A percentile compares a stretch with the other conserved stretches of the same genome.
These are phyloP conservation scores for Talaromyces adpressus DNA, from an alignment of 495 filamentous ascomycete genomes.

Conservation along the genomic window DNA sequence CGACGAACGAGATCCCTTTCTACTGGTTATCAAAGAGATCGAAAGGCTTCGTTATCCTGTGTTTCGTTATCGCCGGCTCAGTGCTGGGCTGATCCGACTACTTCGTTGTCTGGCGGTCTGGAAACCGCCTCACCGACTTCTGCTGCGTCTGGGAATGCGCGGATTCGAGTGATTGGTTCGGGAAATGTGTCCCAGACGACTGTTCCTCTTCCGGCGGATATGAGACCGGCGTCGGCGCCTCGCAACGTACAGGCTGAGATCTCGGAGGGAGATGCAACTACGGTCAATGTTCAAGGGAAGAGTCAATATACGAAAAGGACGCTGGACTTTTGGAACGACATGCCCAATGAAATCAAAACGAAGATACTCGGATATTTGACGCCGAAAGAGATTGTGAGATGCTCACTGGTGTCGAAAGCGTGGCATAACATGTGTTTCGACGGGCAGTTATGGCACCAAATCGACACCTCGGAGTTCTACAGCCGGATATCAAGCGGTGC, in stretches of 20 bases:
- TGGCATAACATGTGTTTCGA: conserved; percentile 90
- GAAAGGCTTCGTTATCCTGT: conserved; percentile 77
- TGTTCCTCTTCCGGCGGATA: conserved; percentile 58
- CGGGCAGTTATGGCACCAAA: conserved; percentile 81
- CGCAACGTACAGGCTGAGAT: conserved; percentile 18
- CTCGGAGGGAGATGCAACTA: conserved; percentile 27
- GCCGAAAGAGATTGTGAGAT: conserved; percentile 77
- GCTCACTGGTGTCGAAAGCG: conserved; percentile 68
- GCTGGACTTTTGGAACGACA: conserved; percentile 70
- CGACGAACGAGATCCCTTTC: conserved; percentile 53
- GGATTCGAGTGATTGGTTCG: conserved; percentile 43
- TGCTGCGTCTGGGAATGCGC: conserved; percentile 33
- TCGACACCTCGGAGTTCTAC: conserved; percentile 86
- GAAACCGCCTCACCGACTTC: conserved; percentile 32
- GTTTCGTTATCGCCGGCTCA: conserved; percentile 65
- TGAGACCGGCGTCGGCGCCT: conserved; percentile 41
- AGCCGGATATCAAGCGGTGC: conserved; percentile 74
- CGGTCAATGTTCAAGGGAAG: conserved; percentile 13
- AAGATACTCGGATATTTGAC: conserved; percentile 67
- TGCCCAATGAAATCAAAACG: conserved; percentile 79
- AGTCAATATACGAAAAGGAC: conserved; percentile 29
- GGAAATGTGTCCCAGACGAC: conserved; percentile 25
- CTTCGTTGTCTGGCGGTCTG: conserved; percentile 51
- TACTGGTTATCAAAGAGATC: conserved; percentile 52
- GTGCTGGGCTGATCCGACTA: conserved; percentile 44